Percentiles rank a stretch among this genome's conserved stretches.
Evolutionary conservation across 1,139 yeast species (phyloP).

Genomic region (Insectozyma bohioensis): DNA sequence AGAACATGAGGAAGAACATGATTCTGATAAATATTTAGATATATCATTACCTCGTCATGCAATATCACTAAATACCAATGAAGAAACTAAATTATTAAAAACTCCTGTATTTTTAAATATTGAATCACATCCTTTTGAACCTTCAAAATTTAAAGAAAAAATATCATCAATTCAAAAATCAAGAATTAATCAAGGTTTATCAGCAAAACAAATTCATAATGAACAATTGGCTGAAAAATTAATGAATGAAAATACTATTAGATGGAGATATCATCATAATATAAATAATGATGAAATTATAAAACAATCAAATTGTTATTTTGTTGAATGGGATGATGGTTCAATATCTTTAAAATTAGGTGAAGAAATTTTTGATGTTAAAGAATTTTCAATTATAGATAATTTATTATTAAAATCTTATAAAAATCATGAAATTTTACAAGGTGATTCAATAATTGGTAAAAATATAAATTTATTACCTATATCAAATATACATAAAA

Average conservation of each 20-base stretch:
- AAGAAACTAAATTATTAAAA: slow-evolving; percentile 56
- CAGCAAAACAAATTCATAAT: slow-evolving; percentile 39
- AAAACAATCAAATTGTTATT: slow-evolving; percentile 87
- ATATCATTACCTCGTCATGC: slow-evolving; percentile 77
- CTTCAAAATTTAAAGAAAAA: slow-evolving; percentile 60
- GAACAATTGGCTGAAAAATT: slow-evolving; percentile 51
- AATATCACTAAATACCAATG: slow-evolving; percentile 41
- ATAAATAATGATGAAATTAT: slow-evolving; percentile 61
- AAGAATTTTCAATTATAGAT: slow-evolving; percentile 65
- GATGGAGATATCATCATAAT: slow-evolving; percentile 83
- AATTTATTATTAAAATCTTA: slow-evolving; percentile 72
- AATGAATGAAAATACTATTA: slow-evolving; percentile 75
- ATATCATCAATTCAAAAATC: slow-evolving; percentile 50
- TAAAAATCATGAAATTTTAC: slow-evolving; percentile 70
- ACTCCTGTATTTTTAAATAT: slow-evolving; percentile 81
- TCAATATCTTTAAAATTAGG: slow-evolving; percentile 83
- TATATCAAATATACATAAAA: slow-evolving; percentile 75
- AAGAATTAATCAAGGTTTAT: slow-evolving; percentile 29
- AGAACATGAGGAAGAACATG: slow-evolving; percentile 20
- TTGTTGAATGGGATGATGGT: slow-evolving; percentile 95
- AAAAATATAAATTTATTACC: slow-evolving; percentile 79
- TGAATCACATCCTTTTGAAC: slow-evolving; percentile 87
- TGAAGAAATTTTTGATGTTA: slow-evolving; percentile 79
- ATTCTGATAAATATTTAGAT: slow-evolving; percentile 52
- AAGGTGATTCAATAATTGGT: slow-evolving; percentile 46